phyloP scores from a whole-genome alignment of 306 rosid genomes.

The Neltuma alba region DNA sequence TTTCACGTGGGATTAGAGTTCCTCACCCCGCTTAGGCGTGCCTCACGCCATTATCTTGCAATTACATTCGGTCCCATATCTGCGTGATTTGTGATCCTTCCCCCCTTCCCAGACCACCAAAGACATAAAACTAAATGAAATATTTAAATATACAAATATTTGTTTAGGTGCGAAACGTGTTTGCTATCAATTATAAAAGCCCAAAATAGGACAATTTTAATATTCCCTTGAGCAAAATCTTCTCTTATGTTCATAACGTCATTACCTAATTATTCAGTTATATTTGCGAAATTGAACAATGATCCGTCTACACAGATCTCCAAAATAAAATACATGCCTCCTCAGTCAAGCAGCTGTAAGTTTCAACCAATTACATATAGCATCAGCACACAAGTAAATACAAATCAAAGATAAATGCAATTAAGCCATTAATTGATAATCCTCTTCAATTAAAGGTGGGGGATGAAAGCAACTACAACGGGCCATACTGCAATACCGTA shows the following conservation, averaged over 20 bases:
- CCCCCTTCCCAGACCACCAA: neutral
- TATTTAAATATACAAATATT: neutral
- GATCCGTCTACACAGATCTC: neutral
- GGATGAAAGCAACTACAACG: neutral
- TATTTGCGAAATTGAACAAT: neutral
- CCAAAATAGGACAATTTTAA: neutral
- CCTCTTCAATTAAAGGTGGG: neutral
- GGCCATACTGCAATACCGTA: constrained; percentile 54
- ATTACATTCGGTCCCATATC: neutral
- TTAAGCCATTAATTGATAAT: neutral
- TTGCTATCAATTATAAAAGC: neutral
- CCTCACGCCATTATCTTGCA: neutral
- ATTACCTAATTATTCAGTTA: neutral
- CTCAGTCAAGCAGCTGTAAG: neutral
- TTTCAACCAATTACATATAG: neutral
- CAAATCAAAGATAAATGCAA: neutral
- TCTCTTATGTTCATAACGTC: neutral
- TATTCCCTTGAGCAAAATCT: neutral
- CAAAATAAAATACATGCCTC: neutral
- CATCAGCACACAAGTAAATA: neutral
- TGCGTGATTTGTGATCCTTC: neutral
- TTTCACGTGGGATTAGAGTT: neutral
- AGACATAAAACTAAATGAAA: neutral
- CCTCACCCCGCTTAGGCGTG: neutral
- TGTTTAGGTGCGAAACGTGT: too few relatives aligned